phyloP scores from a whole-genome alignment of 768 basidiomycete species.

The Pisolithus orientalis region DNA sequence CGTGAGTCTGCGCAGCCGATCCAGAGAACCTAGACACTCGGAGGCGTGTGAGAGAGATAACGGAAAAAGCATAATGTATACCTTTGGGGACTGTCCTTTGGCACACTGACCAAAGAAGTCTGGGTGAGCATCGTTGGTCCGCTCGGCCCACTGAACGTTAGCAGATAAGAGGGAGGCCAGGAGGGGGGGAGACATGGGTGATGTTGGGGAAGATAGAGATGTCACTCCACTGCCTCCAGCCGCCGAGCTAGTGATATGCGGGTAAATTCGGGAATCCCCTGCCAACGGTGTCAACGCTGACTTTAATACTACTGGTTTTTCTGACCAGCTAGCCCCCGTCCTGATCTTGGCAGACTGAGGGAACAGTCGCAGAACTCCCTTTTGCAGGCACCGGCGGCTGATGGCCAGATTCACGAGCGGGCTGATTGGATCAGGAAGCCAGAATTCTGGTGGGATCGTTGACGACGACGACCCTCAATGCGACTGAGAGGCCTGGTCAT shows the following conservation, averaged over 20 bases:
- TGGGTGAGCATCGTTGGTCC: constrained; percentile 49
- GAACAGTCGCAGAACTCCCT: too few relatives aligned
- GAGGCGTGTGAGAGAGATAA: background rate
- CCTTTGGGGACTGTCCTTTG: constrained; percentile 65
- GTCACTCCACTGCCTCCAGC: background rate
- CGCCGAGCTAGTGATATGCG: background rate
- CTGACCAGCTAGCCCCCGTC: too few relatives aligned
- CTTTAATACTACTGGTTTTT: background rate
- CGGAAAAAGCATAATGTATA: constrained; percentile 18
- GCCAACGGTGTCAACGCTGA: background rate
- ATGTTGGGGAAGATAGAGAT: background rate
- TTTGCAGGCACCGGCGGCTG: too few relatives aligned
- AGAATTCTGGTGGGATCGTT: too few relatives aligned
- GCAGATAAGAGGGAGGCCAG: constrained; percentile 29
- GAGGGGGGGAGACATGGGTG: background rate
- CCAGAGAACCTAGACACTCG: constrained; percentile 55
- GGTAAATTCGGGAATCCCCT: background rate
- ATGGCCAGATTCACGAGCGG: too few relatives aligned
- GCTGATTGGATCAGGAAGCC: too few relatives aligned
- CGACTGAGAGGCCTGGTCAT: too few relatives aligned
- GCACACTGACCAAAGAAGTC: constrained; percentile 57
- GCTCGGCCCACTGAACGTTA: constrained; percentile 68
- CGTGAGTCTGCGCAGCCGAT: constrained; percentile 85
- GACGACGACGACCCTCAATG: too few relatives aligned
- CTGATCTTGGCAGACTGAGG: too few relatives aligned